Base-by-base conservation (phyloP, 2,329 filamentous ascomycete species). In the Penicillium sp. region DNA sequence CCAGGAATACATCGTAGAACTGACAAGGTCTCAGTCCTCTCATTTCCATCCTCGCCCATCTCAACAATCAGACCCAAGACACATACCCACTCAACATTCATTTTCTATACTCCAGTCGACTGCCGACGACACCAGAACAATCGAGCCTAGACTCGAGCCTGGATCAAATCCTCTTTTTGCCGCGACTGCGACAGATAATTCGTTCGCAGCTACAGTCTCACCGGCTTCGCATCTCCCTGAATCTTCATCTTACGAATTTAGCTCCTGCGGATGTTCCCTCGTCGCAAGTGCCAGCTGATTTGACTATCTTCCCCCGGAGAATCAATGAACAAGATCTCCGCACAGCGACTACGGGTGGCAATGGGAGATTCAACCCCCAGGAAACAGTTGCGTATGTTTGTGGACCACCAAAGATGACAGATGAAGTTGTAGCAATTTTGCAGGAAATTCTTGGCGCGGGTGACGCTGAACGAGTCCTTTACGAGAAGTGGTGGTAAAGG, bases 381-480 rank as follows among this genome's bases (percentile, higher is more conserved):
- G 59, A 63, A 1, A 70, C 71, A 0, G 67, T 80, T 3, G 76
- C 78, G 9, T 86, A 85, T 57, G 63, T 86, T 0, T 86, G 83
- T 52, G 82, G 82, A 1, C 74, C 81, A 10, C 79, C 79, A 8
- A 50, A 52, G 2, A 85, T 85, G 82, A 85, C 80, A 1, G 83
- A 86, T 56, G 70, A 74, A 33, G 72, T 84, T 48, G 76, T 82
- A 1, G 61, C 65, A 13, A 42, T 55, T 11, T 51, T 69, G 7
- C 54, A 53, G 25, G 47, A 41, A 1, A 46, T 62, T 2, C 61
- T 72, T 13, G 69, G 66, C 0, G 66, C 77, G 52, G 60, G 13
- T 9, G 44, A 68, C 7, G 51, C 64, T 17, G 57, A 67, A 35
- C 67, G 68, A 32, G 71, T 82, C 2, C 60, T 80, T 42, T 74